phyloP scores from a whole-genome alignment of 129 eudicot genomes.

The Flaveria linearis region DNA sequence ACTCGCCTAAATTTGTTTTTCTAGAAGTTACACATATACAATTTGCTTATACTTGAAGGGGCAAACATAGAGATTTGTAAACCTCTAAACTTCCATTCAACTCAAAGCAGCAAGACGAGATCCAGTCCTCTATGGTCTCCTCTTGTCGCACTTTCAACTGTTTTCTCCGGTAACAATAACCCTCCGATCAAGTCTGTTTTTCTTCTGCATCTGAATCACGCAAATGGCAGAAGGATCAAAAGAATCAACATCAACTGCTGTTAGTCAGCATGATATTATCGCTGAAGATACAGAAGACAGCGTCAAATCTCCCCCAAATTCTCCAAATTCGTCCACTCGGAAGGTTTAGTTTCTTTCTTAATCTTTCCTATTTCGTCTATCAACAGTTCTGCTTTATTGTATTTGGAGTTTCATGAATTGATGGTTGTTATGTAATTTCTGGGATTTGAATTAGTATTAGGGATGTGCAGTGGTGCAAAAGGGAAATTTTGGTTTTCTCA shows the following conservation, averaged over 20 bases:
- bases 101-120: conserved; percentile 35
- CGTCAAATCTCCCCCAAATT: conserved; percentile 70
- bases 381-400: neutral
- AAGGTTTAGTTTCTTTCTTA: conserved; percentile 48
- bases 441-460: conserved; percentile 32
- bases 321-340: conserved; percentile 90
- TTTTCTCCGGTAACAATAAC: conserved; percentile 14
- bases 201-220: conserved; percentile 17
- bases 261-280: conserved; percentile 46
- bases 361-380: neutral
- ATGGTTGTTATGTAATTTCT: neutral
- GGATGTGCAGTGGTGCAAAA: conserved; percentile 6
- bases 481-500: neutral
- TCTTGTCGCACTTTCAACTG: conserved; percentile 32
- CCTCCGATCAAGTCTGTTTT: conserved; percentile 22
- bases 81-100: conserved; percentile 37
- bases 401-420: conserved; percentile 9
- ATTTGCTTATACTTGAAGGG: neutral
- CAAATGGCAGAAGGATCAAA: conserved; percentile 69
- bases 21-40: neutral
- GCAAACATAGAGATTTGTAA: neutral
- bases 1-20: too few relatives aligned
- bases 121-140: conserved; percentile 9
- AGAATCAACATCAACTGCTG: conserved; percentile 49
- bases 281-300: conserved; percentile 69